Percentiles rank a stretch among this genome's conserved stretches.
phyloP scores from a whole-genome alignment of 208 protist genomes.

The Endotrypanum monterogeii region DNA sequence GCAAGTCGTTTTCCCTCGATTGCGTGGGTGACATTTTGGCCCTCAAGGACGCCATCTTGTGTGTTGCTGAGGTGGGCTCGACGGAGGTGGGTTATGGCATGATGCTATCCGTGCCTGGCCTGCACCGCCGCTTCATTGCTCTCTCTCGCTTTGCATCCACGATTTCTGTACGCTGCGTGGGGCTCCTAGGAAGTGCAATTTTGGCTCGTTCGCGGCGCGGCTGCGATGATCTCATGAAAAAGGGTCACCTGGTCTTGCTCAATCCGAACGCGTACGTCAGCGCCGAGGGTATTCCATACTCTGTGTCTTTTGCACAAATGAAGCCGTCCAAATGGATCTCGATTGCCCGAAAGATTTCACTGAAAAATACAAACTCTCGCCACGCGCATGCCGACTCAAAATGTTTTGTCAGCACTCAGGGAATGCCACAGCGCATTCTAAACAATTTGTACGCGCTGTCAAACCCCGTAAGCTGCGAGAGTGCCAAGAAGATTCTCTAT shows the following conservation, averaged over 20 bases:
- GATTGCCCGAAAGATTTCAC: constrained; percentile 41
- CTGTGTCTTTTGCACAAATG: constrained; percentile 77
- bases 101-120: constrained; percentile 47
- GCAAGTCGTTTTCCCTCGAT: constrained; percentile 58
- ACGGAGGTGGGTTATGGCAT: constrained; percentile 73
- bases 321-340: constrained; percentile 59
- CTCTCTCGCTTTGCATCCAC: constrained; percentile 73
- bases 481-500: constrained; percentile 71
- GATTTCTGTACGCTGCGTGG: constrained; percentile 66
- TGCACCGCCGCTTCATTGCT: constrained; percentile 64
- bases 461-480: constrained; percentile 82
- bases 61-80: constrained; percentile 70
- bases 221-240: constrained; percentile 39
- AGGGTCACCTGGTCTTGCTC: constrained; percentile 54
- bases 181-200: constrained; percentile 52
- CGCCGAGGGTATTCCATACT: constrained; percentile 80
- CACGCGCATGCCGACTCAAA: constrained; percentile 52
- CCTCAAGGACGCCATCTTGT: constrained; percentile 81
- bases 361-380: constrained; percentile 41
- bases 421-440: constrained; percentile 49
- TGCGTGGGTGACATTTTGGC: constrained; percentile 62
- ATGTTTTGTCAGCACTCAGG: constrained; percentile 12
- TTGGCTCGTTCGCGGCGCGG: constrained; percentile 57
- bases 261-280: constrained; percentile 88
- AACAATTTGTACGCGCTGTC: constrained; percentile 69